A percentile compares a stretch with the other conserved stretches of the same genome.
Conservation (phyloP, 257 asterid species). For the Asclepias syriaca region DNA sequence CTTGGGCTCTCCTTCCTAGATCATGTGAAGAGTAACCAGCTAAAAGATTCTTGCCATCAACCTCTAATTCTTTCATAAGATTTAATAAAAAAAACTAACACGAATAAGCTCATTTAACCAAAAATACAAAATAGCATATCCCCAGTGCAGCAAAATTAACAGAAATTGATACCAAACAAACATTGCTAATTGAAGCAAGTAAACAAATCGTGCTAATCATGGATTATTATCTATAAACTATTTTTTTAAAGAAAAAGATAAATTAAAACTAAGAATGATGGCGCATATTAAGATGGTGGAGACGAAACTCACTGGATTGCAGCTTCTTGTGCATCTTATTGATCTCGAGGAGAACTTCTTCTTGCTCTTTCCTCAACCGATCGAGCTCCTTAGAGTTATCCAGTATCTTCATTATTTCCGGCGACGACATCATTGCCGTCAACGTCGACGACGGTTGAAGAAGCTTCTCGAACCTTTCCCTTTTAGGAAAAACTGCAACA, state of each 20-base stretch:
- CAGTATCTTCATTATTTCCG: constrained; percentile 62
- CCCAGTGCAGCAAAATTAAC: not conserved
- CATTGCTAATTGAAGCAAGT: not conserved
- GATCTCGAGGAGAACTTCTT: constrained; percentile 70
- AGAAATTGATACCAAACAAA: not conserved
- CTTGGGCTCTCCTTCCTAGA: not conserved
- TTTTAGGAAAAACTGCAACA: not conserved
- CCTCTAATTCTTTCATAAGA: too few relatives aligned
- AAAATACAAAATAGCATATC: not conserved
- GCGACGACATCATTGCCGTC: constrained; percentile 51
- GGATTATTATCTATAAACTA: not conserved
- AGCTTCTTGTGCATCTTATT: constrained; percentile 94
- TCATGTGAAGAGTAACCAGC: not conserved
- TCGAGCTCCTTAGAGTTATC: constrained; percentile 89
- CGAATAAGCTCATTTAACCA: not conserved
- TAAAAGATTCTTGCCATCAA: not conserved
- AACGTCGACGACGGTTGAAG: constrained; percentile 10
- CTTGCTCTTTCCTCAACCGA: constrained; percentile 83
- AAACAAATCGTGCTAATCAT: not conserved
- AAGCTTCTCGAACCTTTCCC: constrained; percentile 2
- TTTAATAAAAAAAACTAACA: too few relatives aligned
- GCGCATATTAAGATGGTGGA: not conserved
- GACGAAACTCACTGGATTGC: constrained; percentile 49
- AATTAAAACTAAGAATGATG: not conserved
- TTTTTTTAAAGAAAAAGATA: not conserved